Conservation (phyloP, 225 moss, liverwort and hornwort genomes). For the Physcomitrium patens region DNA sequence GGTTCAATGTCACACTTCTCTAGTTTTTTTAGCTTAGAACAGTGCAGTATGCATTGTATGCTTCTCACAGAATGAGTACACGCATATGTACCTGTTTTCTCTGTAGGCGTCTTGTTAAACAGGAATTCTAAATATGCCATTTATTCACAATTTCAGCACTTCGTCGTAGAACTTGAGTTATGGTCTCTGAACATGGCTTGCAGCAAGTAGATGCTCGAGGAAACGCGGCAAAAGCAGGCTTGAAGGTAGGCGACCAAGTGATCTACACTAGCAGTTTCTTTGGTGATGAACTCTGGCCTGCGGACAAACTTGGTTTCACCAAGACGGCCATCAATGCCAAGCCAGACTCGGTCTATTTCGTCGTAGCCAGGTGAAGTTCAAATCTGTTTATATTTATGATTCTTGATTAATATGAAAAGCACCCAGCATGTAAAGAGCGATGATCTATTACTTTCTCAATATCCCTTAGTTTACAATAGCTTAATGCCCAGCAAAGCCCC, state of each 20-base stretch:
- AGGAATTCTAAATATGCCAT: background rate
- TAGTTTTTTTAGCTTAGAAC: background rate
- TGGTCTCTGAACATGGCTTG: constrained; percentile 9
- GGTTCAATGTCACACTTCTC: background rate
- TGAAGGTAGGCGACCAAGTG: constrained; percentile 96
- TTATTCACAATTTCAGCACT: background rate
- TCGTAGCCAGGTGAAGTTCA: constrained; percentile 66
- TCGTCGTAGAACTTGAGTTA: background rate
- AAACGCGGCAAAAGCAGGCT: constrained; percentile 88
- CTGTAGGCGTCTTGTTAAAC: background rate
- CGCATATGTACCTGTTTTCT: background rate
- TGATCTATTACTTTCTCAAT: background rate
- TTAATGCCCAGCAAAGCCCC: too few relatives aligned
- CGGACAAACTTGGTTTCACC: constrained; percentile 83
- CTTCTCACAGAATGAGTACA: background rate
- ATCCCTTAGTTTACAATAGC: background rate
- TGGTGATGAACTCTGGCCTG: constrained; percentile 98
- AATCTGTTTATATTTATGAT: background rate
- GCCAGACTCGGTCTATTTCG: constrained; percentile 87
- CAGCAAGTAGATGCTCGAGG: constrained; percentile 69
- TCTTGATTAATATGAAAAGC: background rate
- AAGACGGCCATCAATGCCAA: constrained; percentile 92
- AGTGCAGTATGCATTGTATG: background rate
- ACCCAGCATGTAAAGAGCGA: background rate
- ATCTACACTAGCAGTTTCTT: constrained; percentile 99